These are phyloP conservation scores for Fistulinella prunicolor DNA, from an alignment of 768 basidiomycete species.

Conservation along the genomic window DNA sequence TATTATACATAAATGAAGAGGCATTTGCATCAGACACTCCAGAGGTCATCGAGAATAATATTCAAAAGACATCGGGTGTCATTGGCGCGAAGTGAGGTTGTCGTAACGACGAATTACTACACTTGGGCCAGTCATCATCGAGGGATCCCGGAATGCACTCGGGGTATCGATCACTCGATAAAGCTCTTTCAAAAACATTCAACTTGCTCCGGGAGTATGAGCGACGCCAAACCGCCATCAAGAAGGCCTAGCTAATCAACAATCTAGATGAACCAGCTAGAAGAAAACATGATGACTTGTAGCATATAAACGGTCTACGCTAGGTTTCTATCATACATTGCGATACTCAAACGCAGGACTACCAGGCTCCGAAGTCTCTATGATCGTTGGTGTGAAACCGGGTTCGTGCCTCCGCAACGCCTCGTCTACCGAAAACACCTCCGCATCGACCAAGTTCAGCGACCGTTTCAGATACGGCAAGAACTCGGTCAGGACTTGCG, in stretches of 20 bases:
- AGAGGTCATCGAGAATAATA: slow-evolving; percentile 40
- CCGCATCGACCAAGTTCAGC: slow-evolving; percentile 65
- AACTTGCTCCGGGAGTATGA: slow-evolving; percentile 24
- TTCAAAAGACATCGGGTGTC: slow-evolving; percentile 54
- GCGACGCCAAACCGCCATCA: slow-evolving; percentile 19
- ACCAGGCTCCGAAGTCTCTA: slow-evolving; percentile 87
- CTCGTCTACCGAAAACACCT: slow-evolving; percentile 67
- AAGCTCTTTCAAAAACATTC: slow-evolving; percentile 1
- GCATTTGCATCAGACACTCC: slow-evolving; percentile 35
- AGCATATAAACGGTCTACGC: too few species aligned
- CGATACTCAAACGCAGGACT: slow-evolving; percentile 84
- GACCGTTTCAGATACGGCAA: slow-evolving; percentile 80
- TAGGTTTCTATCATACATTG: too few species aligned
- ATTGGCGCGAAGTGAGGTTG: slow-evolving; percentile 73
- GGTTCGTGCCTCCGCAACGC: slow-evolving; percentile 51
- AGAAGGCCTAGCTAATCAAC: too few species aligned
- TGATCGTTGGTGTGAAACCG: slow-evolving; percentile 65
- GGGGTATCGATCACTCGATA: slow-evolving; percentile 34
- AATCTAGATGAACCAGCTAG: too few species aligned
- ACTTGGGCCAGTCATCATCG: slow-evolving; percentile 69
- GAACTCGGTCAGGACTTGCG: slow-evolving; percentile 64
- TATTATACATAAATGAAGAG: background rate
- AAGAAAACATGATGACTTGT: too few species aligned
- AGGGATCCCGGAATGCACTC: slow-evolving; percentile 55
- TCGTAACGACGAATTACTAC: slow-evolving; percentile 65